Conservation (phyloP, 1,284 basidiomycete genomes). For the Ustilago loliicola region DNA sequence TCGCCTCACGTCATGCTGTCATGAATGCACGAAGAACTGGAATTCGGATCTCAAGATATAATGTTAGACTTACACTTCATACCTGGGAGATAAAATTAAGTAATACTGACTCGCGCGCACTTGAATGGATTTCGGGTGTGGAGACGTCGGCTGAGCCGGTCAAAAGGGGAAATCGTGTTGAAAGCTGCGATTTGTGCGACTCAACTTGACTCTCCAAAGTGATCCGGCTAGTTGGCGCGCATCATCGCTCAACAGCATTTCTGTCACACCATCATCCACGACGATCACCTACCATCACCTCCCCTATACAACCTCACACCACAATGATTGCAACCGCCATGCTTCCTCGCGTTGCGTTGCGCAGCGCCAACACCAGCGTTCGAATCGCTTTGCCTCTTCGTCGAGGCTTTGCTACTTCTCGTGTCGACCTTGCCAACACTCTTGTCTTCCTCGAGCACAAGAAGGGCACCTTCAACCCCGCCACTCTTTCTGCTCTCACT, state of each 20-base stretch:
- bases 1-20: constrained; percentile 16
- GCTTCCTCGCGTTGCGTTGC: constrained; percentile 38
- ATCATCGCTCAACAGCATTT: background rate
- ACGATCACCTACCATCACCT: constrained; percentile 6
- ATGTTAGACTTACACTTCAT: background rate
- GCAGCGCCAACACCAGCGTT: constrained; percentile 17
- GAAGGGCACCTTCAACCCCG: constrained; percentile 83
- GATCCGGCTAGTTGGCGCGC: constrained; percentile 18
- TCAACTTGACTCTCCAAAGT: constrained; percentile 3
- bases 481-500: constrained; percentile 88
- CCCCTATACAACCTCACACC: background rate
- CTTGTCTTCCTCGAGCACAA: constrained; percentile 91
- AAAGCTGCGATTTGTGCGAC: constrained; percentile 17
- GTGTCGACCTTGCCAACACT: constrained; percentile 71
- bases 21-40: background rate
- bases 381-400: constrained; percentile 34
- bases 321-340: constrained; percentile 55
- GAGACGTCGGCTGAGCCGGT: constrained; percentile 37
- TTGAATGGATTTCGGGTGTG: constrained; percentile 21
- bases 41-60: background rate
- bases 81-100: background rate
- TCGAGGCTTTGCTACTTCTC: constrained; percentile 61
- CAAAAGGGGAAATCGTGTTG: constrained; percentile 12
- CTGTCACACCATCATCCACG: background rate
- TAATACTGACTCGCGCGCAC: constrained; percentile 27